Conservation (phyloP, 495 filamentous ascomycete genomes). For the Cenococcum geophilum region DNA sequence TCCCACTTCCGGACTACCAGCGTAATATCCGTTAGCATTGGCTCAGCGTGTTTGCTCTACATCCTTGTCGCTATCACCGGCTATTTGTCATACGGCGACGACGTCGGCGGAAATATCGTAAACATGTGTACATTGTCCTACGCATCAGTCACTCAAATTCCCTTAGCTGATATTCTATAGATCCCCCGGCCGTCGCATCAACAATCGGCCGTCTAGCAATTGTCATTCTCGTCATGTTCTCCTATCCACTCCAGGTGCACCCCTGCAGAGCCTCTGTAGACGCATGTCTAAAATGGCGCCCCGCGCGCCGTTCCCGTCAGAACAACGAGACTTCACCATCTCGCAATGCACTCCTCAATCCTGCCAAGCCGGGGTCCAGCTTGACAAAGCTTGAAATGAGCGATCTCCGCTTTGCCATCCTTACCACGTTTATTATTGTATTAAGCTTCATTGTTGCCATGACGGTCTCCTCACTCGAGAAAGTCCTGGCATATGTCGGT, state of each 20-base stretch:
- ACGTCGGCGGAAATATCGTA: conserved; percentile 84
- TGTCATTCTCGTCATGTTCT: conserved; percentile 94
- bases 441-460: conserved; percentile 82
- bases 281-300: conserved; percentile 88
- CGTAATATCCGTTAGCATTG: conserved; percentile 78
- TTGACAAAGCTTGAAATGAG: conserved; percentile 52
- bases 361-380: conserved; percentile 13
- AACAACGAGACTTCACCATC: conserved; percentile 32
- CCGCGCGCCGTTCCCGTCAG: conserved; percentile 42
- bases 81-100: conserved; percentile 88
- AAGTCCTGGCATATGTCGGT: conserved; percentile 90
- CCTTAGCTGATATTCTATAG: conserved; percentile 31
- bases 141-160: not conserved
- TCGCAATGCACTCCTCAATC: conserved; percentile 29
- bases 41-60: conserved; percentile 72
- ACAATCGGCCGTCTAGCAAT: conserved; percentile 94
- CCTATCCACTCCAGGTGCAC: conserved; percentile 90
- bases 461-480: conserved; percentile 80
- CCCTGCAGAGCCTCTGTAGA: conserved; percentile 90
- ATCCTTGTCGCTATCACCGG: conserved; percentile 89
- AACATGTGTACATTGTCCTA: conserved; percentile 62
- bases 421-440: conserved; percentile 79
- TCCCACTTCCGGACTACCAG: conserved; percentile 71
- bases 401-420: conserved; percentile 80
- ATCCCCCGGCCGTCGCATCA: conserved; percentile 69